phyloP scores from a whole-genome alignment of 2,329 filamentous ascomycete genomes.

The Fusarium sp. region DNA sequence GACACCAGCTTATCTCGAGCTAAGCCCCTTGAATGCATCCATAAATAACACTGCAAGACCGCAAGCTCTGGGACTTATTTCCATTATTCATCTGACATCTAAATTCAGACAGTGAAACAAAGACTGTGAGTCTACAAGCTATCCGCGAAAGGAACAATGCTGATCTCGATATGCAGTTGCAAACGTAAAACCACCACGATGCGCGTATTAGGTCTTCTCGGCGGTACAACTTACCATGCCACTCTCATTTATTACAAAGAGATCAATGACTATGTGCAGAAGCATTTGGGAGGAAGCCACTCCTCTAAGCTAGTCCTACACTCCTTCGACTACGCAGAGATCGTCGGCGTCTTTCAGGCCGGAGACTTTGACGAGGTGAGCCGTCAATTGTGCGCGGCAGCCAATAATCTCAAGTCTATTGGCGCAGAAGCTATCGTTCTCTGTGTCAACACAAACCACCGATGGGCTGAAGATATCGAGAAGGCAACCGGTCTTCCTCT shows the following conservation, averaged over 20 bases:
- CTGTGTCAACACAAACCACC: slow-evolving; percentile 22
- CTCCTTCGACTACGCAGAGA: slow-evolving; percentile 6
- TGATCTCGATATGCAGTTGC: neutral
- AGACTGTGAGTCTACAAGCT: neutral
- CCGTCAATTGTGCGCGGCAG: slow-evolving; percentile 3
- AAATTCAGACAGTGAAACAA: neutral
- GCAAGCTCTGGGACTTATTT: no score
- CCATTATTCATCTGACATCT: neutral
- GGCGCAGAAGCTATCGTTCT: slow-evolving; percentile 24
- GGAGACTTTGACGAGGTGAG: slow-evolving; percentile 20
- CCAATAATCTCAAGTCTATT: slow-evolving; percentile 18
- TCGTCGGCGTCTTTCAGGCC: neutral
- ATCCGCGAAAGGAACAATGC: neutral
- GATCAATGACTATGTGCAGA: slow-evolving; percentile 18
- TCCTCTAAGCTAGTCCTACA: slow-evolving; percentile 18
- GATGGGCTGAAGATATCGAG: slow-evolving; percentile 15
- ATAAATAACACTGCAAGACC: neutral
- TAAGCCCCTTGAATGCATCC: no score
- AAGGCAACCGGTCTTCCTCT: neutral
- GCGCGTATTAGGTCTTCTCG: slow-evolving; percentile 17
- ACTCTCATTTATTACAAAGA: slow-evolving; percentile 16
- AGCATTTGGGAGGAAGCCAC: slow-evolving; percentile 1
- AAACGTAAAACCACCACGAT: neutral
- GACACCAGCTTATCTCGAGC: neutral
- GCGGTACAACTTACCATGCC: slow-evolving; percentile 14